Percentiles rank a stretch among this genome's conserved stretches.
Conservation (phyloP, 352 stramenopile species). For the Aphanomyces astaci region DNA sequence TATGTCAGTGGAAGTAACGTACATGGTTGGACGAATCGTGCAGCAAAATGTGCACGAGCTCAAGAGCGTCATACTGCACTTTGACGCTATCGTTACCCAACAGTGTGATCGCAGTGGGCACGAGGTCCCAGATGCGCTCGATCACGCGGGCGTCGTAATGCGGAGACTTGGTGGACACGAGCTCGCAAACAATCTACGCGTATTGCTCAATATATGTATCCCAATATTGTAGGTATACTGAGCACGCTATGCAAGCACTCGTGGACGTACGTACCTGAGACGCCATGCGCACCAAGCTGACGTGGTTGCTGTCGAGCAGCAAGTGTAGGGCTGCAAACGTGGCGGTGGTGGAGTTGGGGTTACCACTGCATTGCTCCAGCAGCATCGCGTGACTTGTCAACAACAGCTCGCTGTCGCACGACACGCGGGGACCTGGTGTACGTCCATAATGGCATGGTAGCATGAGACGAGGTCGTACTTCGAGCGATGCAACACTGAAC, state of each 20-base stretch:
- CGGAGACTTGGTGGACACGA: constrained; percentile 47
- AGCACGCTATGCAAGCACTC: too few species aligned
- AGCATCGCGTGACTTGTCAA: constrained; percentile 35
- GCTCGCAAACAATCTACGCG: constrained; percentile 41
- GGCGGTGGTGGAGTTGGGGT: constrained; percentile 27
- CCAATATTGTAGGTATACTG: neutral
- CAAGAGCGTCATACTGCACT: constrained; percentile 54
- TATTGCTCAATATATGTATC: too few species aligned
- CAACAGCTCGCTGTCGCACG: constrained; percentile 25
- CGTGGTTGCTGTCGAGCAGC: constrained; percentile 35
- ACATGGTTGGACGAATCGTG: constrained; percentile 34
- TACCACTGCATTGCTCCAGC: constrained; percentile 53
- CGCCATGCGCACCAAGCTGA: constrained; percentile 40
- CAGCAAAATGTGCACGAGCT: constrained; percentile 46
- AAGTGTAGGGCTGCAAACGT: constrained; percentile 33
- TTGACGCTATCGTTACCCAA: constrained; percentile 33
- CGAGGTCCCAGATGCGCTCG: constrained; percentile 27
- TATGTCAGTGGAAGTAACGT: neutral
- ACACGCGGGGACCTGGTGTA: neutral
- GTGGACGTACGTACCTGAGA: constrained; percentile 48
- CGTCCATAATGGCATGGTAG: neutral
- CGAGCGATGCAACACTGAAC: constrained; percentile 11
- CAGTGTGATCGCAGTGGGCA: constrained; percentile 32
- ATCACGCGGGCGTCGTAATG: constrained; percentile 39
- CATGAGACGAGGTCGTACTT: neutral